Base-by-base conservation (phyloP, 2,329 filamentous ascomycete species). In the Penicillium sp. region DNA sequence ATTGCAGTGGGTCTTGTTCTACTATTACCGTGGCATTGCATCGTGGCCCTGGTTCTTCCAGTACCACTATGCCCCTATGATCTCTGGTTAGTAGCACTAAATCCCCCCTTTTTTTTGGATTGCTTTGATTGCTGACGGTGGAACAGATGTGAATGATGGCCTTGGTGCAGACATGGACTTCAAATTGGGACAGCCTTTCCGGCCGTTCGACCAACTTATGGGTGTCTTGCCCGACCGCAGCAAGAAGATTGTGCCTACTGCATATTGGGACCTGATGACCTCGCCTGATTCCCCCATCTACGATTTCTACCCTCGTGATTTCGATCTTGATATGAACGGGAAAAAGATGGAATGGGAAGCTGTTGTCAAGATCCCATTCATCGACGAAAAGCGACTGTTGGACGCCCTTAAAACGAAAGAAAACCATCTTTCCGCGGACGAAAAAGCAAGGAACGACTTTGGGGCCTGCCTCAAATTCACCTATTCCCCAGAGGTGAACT, bases 301-400 rank as follows among this genome's bases (percentile, higher is more conserved):
- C 69, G 94, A 99, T 72, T 99, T 99, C 73, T 99, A 99, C 69
- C 94, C 94, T 2, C 86, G 93, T 67, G 94, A 99, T 68, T 99
- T 99, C 69, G 91, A 95, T 64, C 82, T 99, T 41, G 95, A 99
- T 73, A 97, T 99, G 94, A 97, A 99, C 68, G 95, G 94, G 59
- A 99, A 99, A 81, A 99, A 96, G 79, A 95, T 96, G 89, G 95
- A 99, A 63, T 99, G 94, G 94, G 94, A 99, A 73, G 94, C 94
- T 29, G 93, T 99, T 38, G 92, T 99, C 63, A 99, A 97, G 76
- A 99, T 99, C 70, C 94, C 94, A 0, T 99, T 99, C 76, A 99
- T 99, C 62, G 91, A 99, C 58, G 93, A 99, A 74, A 86, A 89
- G 68, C 86, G 94, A 27, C 80, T 99, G 2, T 81, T 99, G 55